Percentiles rank a stretch among this genome's conserved stretches.
Conservation (phyloP, 345 rosid species). For the Dovyalis caffra region DNA sequence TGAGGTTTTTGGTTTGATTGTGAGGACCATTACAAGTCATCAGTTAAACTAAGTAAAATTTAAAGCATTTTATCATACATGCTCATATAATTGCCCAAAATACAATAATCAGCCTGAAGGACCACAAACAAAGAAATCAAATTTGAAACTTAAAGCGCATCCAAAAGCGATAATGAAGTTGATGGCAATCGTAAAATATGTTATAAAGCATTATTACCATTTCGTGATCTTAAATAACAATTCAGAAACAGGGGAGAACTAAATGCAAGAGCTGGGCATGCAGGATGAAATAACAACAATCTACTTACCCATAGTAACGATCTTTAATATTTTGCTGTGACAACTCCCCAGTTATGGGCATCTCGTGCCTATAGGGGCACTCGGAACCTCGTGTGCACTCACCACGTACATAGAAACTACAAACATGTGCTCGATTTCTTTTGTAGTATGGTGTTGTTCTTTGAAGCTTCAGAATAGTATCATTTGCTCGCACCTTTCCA, state of each 20-base stretch:
- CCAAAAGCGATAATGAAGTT: no score
- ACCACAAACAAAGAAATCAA: no score
- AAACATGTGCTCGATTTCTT: constrained; percentile 90
- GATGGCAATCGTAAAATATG: no score
- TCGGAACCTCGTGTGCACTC: constrained; percentile 97
- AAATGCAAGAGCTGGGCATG: background rate
- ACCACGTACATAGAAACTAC: constrained; percentile 90
- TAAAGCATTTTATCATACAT: no score
- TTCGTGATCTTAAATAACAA: no score
- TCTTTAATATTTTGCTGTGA: constrained; percentile 97
- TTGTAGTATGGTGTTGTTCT: constrained; percentile 91
- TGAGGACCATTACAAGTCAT: rapidly evolving
- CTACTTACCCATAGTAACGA: constrained; percentile 87
- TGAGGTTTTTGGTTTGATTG: rapidly evolving
- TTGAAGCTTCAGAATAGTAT: constrained; percentile 90
- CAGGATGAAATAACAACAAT: background rate
- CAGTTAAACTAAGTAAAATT: no score
- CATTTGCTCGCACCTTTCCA: constrained; percentile 81
- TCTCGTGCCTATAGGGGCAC: constrained; percentile 96
- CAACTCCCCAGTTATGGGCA: constrained; percentile 90
- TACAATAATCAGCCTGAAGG: no score
- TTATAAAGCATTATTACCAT: no score
- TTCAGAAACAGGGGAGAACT: no score
- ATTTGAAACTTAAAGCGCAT: no score
- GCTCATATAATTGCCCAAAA: no score